These are phyloP conservation scores for Marasmius sp. DNA, from an alignment of 1,284 basidiomycete genomes.

Conservation along the genomic window DNA sequence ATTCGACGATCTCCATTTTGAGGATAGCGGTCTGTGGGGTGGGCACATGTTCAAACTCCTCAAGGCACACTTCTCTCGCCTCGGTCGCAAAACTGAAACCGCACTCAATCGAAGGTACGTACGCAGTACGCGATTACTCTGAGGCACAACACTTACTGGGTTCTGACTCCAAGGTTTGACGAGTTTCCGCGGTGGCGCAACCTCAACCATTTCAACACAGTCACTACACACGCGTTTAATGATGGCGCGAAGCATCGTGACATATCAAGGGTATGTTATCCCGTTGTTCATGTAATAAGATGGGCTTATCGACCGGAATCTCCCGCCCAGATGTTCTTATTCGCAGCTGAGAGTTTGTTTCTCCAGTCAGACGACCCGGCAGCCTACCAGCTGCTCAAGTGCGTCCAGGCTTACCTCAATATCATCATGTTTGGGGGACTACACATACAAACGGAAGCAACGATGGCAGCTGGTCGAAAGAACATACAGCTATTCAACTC, in stretches of 20 bases:
- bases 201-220: slow-evolving; percentile 34
- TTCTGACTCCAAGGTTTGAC: slow-evolving; percentile 17
- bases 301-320: too few species aligned
- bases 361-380: neutral
- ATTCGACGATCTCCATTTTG: slow-evolving; percentile 17
- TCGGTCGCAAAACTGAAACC: neutral
- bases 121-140: neutral
- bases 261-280: slow-evolving; percentile 24
- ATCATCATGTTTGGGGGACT: slow-evolving; percentile 6
- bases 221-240: slow-evolving; percentile 29
- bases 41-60: slow-evolving; percentile 14
- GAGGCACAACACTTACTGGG: neutral
- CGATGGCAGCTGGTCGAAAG: neutral
- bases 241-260: slow-evolving; percentile 39
- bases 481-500: neutral
- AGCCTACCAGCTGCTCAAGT: slow-evolving; percentile 4
- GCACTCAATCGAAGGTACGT: slow-evolving; percentile 14
- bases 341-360: slow-evolving; percentile 1
- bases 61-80: slow-evolving; percentile 4
- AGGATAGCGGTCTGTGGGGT: slow-evolving; percentile 15
- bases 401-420: slow-evolving; percentile 3
- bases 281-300: neutral
- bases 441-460: slow-evolving; percentile 1
- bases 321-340: slow-evolving; percentile 6
- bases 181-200: slow-evolving; percentile 32